Base-by-base conservation (phyloP, 163 green algal species). In the Chlamydomonas reinhardtii region DNA sequence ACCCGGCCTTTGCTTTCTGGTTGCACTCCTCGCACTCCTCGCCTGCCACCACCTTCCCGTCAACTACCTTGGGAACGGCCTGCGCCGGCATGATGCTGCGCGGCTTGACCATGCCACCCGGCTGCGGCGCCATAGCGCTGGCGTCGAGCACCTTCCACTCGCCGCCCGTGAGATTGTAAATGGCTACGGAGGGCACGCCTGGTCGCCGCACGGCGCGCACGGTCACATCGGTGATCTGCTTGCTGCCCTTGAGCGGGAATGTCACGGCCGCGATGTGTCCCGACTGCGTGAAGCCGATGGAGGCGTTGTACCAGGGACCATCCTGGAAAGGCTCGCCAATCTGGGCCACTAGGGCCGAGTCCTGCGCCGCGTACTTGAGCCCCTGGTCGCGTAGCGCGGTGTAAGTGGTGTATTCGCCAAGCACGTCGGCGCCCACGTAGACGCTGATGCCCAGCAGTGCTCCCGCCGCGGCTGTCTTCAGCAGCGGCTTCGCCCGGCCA, bases 61-160 rank as follows among this genome's bases (percentile, higher is more conserved):
- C 78, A 16, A 56, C 39, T 15, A 85, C 78, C 68, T 77, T 77
- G 22, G 78, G 78, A 32, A 85, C 78, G 0, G 78, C 48, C 35
- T 64, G 48, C 29, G 61, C 17, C 48, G 78, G 78, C 68, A 85
- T 62, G 31, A 85, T 37, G 78, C 78, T 85, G 8, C 78, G 78
- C 24, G 78, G 78, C 78, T 24, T 22, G 27, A 85, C 78, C 37
- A 71, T 37, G n/a, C 78, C 78, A 2, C 78, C 78, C 25, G 43
- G 20, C 48, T 85, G 78, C 22, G 78, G 78, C 32, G 48, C 68
- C 78, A 85, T 85, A 11, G 78, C 78, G 68, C 25, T 85, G 52
- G 37, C 64, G 68, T 85, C 78, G 2, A 85, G 78, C 43, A 85
- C 78, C 69, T 85, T 85, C 78, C 78, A 85, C 54, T 85, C 78